These are phyloP conservation scores for Euphorbia schlechtendalii DNA, from an alignment of 441 rosid genomes.

Conservation along the genomic window DNA sequence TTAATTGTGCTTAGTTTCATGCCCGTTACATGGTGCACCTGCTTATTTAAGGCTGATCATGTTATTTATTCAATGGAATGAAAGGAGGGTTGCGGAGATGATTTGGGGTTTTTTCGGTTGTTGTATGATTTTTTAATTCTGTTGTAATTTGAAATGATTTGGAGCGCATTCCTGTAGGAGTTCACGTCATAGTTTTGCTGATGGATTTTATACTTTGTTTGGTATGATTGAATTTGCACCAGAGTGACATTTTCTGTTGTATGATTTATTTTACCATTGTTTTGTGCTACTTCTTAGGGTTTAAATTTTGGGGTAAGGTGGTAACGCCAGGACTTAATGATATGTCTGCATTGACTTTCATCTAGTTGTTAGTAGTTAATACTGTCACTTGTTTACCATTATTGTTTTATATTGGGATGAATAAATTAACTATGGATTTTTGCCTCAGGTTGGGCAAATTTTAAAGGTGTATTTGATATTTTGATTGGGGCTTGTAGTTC, in stretches of 20 bases:
- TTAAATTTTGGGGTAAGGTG: not conserved
- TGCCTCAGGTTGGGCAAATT: not conserved
- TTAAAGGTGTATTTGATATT: not conserved
- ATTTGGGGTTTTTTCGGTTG: not conserved
- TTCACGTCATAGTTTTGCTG: not conserved
- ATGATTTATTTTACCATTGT: not conserved
- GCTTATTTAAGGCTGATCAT: not conserved
- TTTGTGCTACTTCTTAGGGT: not conserved
- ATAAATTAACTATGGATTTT: not conserved
- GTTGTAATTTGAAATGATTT: no score
- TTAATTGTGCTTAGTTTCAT: not conserved
- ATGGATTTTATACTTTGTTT: not conserved
- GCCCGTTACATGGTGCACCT: not conserved
- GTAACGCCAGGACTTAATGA: not conserved
- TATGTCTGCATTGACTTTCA: not conserved
- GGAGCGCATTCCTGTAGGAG: not conserved
- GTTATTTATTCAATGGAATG: not conserved
- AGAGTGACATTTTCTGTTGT: not conserved
- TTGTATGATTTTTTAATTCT: not conserved
- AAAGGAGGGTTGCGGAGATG: not conserved
- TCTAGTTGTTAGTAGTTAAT: not conserved
- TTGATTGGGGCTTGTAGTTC: not conserved
- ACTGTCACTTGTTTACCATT: not conserved
- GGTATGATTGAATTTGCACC: not conserved
- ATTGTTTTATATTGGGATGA: not conserved